Base-by-base conservation (phyloP, 2,329 filamentous ascomycete species). In the Fusarium pilosicola region DNA sequence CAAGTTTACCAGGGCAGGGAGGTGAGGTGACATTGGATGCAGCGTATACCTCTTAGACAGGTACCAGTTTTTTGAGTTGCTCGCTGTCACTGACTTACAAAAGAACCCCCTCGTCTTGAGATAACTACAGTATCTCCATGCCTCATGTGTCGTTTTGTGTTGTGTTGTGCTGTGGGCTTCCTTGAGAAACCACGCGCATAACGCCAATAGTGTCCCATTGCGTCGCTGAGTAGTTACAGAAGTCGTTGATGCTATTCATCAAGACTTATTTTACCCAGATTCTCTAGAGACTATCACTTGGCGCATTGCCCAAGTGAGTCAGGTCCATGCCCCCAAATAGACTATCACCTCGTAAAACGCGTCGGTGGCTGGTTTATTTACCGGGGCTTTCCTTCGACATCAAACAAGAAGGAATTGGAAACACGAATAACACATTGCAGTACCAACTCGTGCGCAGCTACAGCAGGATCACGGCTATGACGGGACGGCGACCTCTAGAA, bases 401-500 rank as follows among this genome's bases (percentile, higher is more conserved):
- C 42, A 30, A 45, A 28, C 30, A 41, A 30, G 51, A 55, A 55
- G 36, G 51, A 41, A 55, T 55, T 55, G 34, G 60, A 54, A 66
- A 66, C 54, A 58, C 66, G 55, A 70, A 61, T 41, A 51, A 49
- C 30, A 70, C 60, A 66, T 73, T 70, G 22, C 56, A 73, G 56
- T 67, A 70, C 70, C 65, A 42, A 58, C 59, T 52, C 55, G 49
- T 68, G 55, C 59, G 48, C 49, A 70, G 26, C 51, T 69, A 34
- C 28, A 51, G 39, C 44, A 56, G 59, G 44, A 74, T 48, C 55
- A 70, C 71, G 71, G 70, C 71, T 74, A 74, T 60, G 48, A 73
- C 70, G 71, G 71, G 70, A 73, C 70, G 46, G 70, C 46, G 56
- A 73, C 36, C 48, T 61, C 60, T 38, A 71, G 56, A 71, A 68